These are phyloP conservation scores for Phoenix roebelenii DNA, from an alignment of 176 grass and related monocot species.

Conservation along the genomic window DNA sequence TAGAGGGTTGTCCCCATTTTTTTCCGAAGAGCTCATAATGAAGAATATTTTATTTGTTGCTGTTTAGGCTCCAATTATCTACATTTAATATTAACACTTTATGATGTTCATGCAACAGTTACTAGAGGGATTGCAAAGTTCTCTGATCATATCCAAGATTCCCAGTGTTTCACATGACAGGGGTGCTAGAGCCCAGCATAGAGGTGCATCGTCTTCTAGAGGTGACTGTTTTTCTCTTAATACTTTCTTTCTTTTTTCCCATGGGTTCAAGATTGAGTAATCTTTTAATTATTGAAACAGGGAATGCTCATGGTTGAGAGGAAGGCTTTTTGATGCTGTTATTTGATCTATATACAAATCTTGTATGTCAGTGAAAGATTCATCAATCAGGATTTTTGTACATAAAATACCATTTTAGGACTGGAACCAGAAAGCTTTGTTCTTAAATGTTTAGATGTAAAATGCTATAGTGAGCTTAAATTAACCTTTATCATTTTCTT, in stretches of 20 bases:
- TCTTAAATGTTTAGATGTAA: constrained; percentile 47
- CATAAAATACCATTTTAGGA: constrained; percentile 25
- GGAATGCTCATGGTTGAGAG: constrained; percentile 39
- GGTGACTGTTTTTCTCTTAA: constrained; percentile 26
- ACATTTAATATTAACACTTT: no score
- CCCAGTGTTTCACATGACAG: constrained; percentile 47
- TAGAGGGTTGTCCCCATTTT: no score
- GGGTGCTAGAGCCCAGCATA: constrained; percentile 37
- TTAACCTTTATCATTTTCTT: constrained; percentile 26
- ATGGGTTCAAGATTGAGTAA: not conserved
- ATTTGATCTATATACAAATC: not conserved
- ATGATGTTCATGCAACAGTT: constrained; percentile 29
- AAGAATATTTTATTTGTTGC: no score
- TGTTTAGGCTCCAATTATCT: not conserved
- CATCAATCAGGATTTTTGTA: constrained; percentile 1
- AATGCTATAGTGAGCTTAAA: constrained; percentile 53
- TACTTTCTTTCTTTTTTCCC: constrained; percentile 4
- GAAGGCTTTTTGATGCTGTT: constrained; percentile 6
- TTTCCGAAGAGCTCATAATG: no score
- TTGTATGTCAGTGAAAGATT: not conserved
- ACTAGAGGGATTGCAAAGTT: constrained; percentile 91
- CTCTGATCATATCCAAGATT: constrained; percentile 73
- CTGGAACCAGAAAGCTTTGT: constrained; percentile 39
- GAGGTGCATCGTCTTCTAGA: constrained; percentile 46
- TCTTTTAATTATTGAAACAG: constrained; percentile 23